phyloP scores from a whole-genome alignment of 2,329 filamentous ascomycete genomes.

The Catunica adiposa region DNA sequence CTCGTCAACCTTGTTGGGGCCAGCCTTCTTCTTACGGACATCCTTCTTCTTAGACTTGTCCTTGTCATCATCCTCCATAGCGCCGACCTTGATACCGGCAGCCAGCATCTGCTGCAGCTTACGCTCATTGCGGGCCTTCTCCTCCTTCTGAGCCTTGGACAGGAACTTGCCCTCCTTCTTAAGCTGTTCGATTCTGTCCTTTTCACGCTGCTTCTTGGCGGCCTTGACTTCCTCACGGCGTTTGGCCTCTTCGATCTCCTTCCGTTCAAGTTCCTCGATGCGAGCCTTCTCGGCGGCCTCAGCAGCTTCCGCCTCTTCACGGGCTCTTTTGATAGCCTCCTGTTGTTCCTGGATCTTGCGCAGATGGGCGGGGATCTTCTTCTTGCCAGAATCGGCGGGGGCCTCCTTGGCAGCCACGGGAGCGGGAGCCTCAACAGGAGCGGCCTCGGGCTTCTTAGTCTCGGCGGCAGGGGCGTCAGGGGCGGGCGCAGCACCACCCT shows the following conservation, averaged over 20 bases:
- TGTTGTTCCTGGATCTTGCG: slow-evolving; percentile 65
- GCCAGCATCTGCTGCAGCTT: slow-evolving; percentile 76
- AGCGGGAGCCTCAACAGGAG: slow-evolving; percentile 32
- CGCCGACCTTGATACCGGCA: slow-evolving; percentile 57
- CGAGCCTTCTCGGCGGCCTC: slow-evolving; percentile 48
- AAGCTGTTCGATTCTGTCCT: slow-evolving; percentile 69
- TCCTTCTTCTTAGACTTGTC: slow-evolving; percentile 63
- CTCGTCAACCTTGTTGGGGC: slow-evolving; percentile 39
- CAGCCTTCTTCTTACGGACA: slow-evolving; percentile 56
- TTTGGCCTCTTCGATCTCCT: slow-evolving; percentile 50
- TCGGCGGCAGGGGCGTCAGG: slow-evolving; percentile 21
- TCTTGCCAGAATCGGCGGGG: slow-evolving; percentile 37
- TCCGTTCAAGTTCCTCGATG: slow-evolving; percentile 48
- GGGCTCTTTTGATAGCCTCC: slow-evolving; percentile 49
- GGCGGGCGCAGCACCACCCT: neutral
- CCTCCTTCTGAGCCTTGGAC: slow-evolving; percentile 72
- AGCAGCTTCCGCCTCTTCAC: slow-evolving; percentile 44
- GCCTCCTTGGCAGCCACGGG: slow-evolving; percentile 20
- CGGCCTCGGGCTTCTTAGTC: slow-evolving; percentile 37
- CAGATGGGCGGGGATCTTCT: slow-evolving; percentile 70
- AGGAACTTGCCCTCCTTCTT: slow-evolving; percentile 79
- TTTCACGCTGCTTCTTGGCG: slow-evolving; percentile 71
- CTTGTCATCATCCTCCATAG: slow-evolving; percentile 32
- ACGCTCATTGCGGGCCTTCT: slow-evolving; percentile 60
- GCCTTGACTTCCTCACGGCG: slow-evolving; percentile 57